Percentiles rank a stretch among this genome's conserved stretches.
These are phyloP conservation scores for Collybia mongolica DNA, from an alignment of 768 basidiomycete species.

Conservation along the genomic window DNA sequence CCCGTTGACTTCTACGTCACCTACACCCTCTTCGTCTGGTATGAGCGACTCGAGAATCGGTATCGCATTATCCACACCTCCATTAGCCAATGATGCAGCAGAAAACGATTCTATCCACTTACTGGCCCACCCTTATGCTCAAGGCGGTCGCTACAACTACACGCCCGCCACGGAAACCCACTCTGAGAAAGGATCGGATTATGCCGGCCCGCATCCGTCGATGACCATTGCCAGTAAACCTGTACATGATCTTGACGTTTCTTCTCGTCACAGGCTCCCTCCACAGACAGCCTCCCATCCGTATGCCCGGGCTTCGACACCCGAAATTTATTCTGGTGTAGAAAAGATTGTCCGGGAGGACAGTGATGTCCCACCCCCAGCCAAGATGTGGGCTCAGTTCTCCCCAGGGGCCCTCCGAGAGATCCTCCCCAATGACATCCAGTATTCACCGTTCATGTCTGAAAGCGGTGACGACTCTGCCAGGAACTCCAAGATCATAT, in stretches of 20 bases:
- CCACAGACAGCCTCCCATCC: slow-evolving; percentile 42
- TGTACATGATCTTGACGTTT: slow-evolving; percentile 20
- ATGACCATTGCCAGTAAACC: not conserved
- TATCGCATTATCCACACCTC: slow-evolving; percentile 36
- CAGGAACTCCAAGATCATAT: slow-evolving; percentile 31
- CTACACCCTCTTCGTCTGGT: slow-evolving; percentile 25
- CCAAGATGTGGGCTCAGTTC: slow-evolving; percentile 53
- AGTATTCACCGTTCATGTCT: slow-evolving; percentile 46
- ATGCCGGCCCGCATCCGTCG: slow-evolving; percentile 31
- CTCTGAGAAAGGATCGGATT: slow-evolving; percentile 20
- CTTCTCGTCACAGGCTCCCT: slow-evolving; percentile 33
- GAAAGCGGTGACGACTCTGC: slow-evolving; percentile 14
- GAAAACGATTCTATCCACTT: slow-evolving; percentile 31
- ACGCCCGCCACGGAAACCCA: slow-evolving; percentile 9
- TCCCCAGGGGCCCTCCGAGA: slow-evolving; percentile 44
- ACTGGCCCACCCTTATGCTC: slow-evolving; percentile 50
- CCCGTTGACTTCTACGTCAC: slow-evolving; percentile 8
- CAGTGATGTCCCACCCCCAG: slow-evolving; percentile 35
- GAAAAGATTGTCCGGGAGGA: slow-evolving; percentile 32
- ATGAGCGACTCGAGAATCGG: slow-evolving; percentile 27
- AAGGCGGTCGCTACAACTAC: slow-evolving; percentile 33
- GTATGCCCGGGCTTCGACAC: slow-evolving; percentile 32
- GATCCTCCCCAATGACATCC: slow-evolving; percentile 41
- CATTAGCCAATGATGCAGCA: slow-evolving; percentile 16
- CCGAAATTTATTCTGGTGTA: slow-evolving; percentile 33